A percentile compares a stretch with the other conserved stretches of the same genome.
Evolutionary conservation across 495 filamentous ascomycete genomes (phyloP).

Genomic region (Neurospora africana): DNA sequence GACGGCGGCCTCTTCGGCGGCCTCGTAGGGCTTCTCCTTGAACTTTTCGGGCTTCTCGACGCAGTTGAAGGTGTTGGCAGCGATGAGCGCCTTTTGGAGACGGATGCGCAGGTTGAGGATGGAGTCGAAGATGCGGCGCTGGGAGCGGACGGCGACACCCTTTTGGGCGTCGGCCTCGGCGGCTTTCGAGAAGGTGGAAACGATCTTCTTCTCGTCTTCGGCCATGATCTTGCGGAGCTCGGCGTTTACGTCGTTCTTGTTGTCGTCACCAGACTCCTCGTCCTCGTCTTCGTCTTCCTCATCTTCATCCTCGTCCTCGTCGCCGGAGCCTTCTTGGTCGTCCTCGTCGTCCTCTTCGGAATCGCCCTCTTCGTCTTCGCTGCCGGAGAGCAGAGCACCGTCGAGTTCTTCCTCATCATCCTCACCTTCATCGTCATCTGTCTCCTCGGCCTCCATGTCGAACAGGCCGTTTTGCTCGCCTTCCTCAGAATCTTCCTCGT

Average conservation of each 20-base stretch:
- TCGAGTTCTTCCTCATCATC: constrained; percentile 18
- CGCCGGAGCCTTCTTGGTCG: constrained; percentile 22
- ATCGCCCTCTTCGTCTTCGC: constrained; percentile 18
- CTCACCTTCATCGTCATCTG: constrained; percentile 11
- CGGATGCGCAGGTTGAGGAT: constrained; percentile 81
- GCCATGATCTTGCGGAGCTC: constrained; percentile 54
- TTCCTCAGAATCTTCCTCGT: constrained; percentile 20
- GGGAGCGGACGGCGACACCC: constrained; percentile 71
- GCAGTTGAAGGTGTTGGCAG: constrained; percentile 62
- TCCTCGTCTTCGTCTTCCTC: constrained; percentile 9
- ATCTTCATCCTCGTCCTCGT: constrained; percentile 23
- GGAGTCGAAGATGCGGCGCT: constrained; percentile 74
- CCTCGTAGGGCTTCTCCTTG: constrained; percentile 45
- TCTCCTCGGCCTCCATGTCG: constrained; percentile 15
- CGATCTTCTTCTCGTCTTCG: constrained; percentile 58
- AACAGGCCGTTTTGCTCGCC: constrained; percentile 15
- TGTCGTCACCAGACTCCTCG: constrained; percentile 15
- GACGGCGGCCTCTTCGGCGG: constrained; percentile 80
- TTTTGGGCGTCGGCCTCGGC: constrained; percentile 72
- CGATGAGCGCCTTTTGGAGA: constrained; percentile 78
- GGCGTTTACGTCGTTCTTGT: constrained; percentile 24
- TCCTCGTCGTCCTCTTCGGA: constrained; percentile 32
- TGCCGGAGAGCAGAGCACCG: constrained; percentile 13
- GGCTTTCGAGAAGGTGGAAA: constrained; percentile 58
- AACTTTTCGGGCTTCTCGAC: constrained; percentile 23